Conservation (phyloP, 208 protist genomes). For the Leptomonas seymouri region DNA sequence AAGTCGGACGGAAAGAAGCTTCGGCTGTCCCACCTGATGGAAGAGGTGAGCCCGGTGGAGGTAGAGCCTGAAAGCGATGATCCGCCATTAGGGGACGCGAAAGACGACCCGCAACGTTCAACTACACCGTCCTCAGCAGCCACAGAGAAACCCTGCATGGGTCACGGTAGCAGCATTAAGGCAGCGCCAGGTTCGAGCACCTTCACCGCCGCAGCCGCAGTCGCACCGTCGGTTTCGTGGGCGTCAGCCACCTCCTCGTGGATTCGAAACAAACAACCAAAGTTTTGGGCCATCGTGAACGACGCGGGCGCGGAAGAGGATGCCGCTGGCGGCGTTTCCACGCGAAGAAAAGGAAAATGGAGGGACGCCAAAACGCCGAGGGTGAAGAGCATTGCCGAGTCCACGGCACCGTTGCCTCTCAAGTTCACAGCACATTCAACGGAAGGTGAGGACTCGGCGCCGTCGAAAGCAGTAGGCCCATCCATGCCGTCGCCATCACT, state of each 20-base stretch:
- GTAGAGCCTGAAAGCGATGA: constrained; percentile 7
- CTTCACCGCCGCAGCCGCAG: neutral
- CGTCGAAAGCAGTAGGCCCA: too few species aligned
- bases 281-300: constrained; percentile 48
- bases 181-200: neutral
- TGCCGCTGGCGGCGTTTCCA: neutral
- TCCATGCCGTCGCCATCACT: too few species aligned
- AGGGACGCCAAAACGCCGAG: too few species aligned
- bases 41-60: neutral
- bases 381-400: too few species aligned
- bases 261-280: constrained; percentile 44
- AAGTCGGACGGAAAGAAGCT: constrained; percentile 22
- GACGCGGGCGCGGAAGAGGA: neutral
- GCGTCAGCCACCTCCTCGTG: constrained; percentile 30
- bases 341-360: neutral
- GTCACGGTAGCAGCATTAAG: neutral
- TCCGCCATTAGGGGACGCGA: neutral
- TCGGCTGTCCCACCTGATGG: neutral
- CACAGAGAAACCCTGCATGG: neutral
- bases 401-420: too few species aligned
- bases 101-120: neutral
- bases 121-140: neutral
- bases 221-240: constrained; percentile 9
- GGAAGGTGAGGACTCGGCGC: too few species aligned
- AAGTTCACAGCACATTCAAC: too few species aligned